These are phyloP conservation scores for Cercospora sojina DNA, from an alignment of 2,329 filamentous ascomycete species.

Conservation along the genomic window DNA sequence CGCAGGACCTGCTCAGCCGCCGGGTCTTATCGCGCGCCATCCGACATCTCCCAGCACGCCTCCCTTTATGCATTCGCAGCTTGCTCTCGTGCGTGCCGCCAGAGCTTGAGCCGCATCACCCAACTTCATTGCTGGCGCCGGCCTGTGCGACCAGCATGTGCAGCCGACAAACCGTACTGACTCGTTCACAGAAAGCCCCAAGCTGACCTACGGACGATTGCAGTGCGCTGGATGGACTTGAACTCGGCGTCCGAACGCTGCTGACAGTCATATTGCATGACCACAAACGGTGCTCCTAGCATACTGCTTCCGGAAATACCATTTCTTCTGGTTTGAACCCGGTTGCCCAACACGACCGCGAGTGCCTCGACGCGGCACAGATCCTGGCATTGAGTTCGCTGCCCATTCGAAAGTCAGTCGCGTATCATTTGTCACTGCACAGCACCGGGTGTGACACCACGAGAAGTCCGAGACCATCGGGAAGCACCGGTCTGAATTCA, in stretches of 20 bases:
- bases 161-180: conserved; percentile 6
- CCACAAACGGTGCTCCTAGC: background rate
- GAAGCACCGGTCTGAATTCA: background rate
- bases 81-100: background rate
- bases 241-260: background rate
- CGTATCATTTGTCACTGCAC: background rate
- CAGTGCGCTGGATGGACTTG: background rate
- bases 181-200: conserved; percentile 1
- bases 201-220: background rate
- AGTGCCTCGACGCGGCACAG: background rate
- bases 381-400: conserved; percentile 2
- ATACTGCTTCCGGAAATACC: background rate
- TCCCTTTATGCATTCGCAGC: background rate
- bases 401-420: background rate
- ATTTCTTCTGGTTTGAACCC: background rate
- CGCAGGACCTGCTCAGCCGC: background rate
- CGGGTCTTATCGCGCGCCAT: background rate
- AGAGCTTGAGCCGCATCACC: conserved; percentile 1
- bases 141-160: conserved; percentile 9
- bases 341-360: background rate
- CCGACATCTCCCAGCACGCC: background rate
- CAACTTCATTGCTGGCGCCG: background rate
- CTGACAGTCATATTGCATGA: background rate
- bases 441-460: background rate
- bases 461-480: background rate